Percentiles rank a stretch among this genome's conserved stretches.
These are phyloP conservation scores for Dendrostoma leiphaemia DNA, from an alignment of 2,329 filamentous ascomycete genomes.

Conservation along the genomic window DNA sequence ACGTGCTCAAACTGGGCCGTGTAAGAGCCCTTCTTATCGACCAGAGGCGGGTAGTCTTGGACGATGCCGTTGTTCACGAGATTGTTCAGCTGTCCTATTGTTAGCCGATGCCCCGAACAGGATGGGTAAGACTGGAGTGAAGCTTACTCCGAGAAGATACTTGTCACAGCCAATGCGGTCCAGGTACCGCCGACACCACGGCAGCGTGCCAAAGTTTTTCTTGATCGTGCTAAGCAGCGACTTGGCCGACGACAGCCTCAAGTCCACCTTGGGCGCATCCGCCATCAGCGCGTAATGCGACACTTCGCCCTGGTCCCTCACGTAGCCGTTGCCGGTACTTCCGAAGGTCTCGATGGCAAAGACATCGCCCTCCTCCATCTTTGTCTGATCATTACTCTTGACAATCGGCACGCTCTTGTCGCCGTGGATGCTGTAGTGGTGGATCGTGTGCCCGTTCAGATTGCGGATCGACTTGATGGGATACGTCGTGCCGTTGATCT, in stretches of 20 bases:
- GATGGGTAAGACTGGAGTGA: background rate
- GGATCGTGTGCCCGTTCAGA: constrained; percentile 86
- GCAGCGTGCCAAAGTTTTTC: constrained; percentile 93
- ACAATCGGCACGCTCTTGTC: constrained; percentile 93
- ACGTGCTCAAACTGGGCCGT: constrained; percentile 95
- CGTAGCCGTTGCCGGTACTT: constrained; percentile 85
- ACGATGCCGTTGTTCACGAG: constrained; percentile 81
- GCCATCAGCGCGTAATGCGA: constrained; percentile 81
- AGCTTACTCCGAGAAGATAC: constrained; percentile 79
- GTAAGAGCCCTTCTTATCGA: constrained; percentile 91
- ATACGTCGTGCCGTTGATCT: constrained; percentile 74
- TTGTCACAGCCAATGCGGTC: constrained; percentile 94
- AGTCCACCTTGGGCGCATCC: constrained; percentile 72
- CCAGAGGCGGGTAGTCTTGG: constrained; percentile 84
- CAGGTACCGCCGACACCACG: constrained; percentile 86
- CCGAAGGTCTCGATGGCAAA: constrained; percentile 97
- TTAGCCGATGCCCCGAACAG: background rate
- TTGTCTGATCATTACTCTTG: constrained; percentile 81
- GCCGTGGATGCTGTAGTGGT: constrained; percentile 86
- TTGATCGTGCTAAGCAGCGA: constrained; percentile 84
- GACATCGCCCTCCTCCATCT: constrained; percentile 96
- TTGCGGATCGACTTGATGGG: constrained; percentile 85
- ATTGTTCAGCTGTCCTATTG: constrained; percentile 68
- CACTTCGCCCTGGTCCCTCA: constrained; percentile 82
- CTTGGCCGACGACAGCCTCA: constrained; percentile 80